Evolutionary conservation across 2,329 filamentous ascomycete species (phyloP).

Genomic region (Grosmannia penicillata): DNA sequence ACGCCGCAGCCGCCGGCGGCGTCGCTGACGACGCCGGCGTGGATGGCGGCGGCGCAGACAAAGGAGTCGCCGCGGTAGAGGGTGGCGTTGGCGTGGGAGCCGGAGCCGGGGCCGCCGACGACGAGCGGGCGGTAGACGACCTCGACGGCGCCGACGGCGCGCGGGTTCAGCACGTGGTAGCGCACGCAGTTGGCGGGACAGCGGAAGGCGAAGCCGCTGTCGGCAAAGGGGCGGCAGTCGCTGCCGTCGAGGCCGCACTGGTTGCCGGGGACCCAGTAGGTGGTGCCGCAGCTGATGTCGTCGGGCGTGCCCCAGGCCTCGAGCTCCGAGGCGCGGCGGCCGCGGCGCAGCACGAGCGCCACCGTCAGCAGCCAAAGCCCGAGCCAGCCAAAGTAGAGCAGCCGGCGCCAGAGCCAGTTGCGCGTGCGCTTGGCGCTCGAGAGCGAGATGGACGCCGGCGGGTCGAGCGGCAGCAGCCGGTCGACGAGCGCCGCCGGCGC

Average conservation of each 20-base stretch:
- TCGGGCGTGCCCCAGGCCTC: constrained; percentile 52
- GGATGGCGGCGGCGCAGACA: constrained; percentile 62
- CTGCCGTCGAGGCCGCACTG: constrained; percentile 61
- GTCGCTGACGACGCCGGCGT: constrained; percentile 55
- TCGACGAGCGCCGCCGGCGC: constrained; percentile 51
- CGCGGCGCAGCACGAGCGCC: constrained; percentile 50
- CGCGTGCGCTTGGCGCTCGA: no score
- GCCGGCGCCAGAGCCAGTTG: constrained; percentile 40
- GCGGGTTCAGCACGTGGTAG: constrained; percentile 51
- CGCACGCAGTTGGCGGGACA: constrained; percentile 60
- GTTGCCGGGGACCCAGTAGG: constrained; percentile 59
- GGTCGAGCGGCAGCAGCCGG: constrained; percentile 39
- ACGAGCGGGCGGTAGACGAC: constrained; percentile 51
- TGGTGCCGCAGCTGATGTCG: constrained; percentile 49
- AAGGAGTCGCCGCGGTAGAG: constrained; percentile 77
- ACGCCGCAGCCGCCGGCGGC: constrained; percentile 59
- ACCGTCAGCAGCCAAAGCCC: constrained; percentile 57
- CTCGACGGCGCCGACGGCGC: constrained; percentile 58
- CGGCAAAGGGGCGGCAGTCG: constrained; percentile 60
- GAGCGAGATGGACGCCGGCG: constrained; percentile 31
- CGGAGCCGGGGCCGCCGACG: constrained; percentile 46
- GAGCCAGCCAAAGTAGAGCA: constrained; percentile 44
- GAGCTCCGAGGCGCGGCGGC: constrained; percentile 44
- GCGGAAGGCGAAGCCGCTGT: constrained; percentile 54
- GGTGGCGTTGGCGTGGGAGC: constrained; percentile 24